Evolutionary conservation across 306 rosid species (phyloP), one percentile per base, ranked within the genome.

Genomic region (Prunus mume): DNA sequence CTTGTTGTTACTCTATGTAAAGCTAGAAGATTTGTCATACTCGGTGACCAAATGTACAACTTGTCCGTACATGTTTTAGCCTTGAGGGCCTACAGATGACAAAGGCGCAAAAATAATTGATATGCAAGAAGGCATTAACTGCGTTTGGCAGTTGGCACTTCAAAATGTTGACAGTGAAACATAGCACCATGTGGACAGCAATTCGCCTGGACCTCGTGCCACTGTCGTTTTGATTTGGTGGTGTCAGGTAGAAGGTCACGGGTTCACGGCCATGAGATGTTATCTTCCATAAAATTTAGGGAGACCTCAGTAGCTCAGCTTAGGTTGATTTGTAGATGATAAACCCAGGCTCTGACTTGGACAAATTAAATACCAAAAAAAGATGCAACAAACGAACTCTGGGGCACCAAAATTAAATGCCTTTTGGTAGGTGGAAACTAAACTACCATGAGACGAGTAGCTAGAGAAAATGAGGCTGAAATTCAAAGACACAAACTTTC

Each of bases 101-200:
- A 79, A 82, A 80, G 66, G 41, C 72, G 41, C 15, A 49, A 63
- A 66, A 88, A 85, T 85, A 76, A 86, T 90, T 90, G 83, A 74
- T 69, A 72, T 73, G 81, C 86, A 60, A 60, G 24, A 25, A 85
- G 71, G 65, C 64, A 77, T 68, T 56, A 60, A 74, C 74, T 72
- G 86, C 72, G 64, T 52, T 78, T 85, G 67, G 68, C 68, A 71
- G 58, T 47, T 68, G 84, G 75, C 62, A 69, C 71, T 75, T 80
- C 55, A 68, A 24, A 74, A 60, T 69, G 18, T 78, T 63, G 79
- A 71, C 4, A 41, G 68, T 32, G 83, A 85, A 49, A 74, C 54
- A 20, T 76, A 68, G 78, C 77, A 86, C 74, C 22, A 65, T 65
- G 65, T 76, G 77, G 91, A 80, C 88, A 75, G 74, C 77, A 76